phyloP scores from a whole-genome alignment of 176 grass and related monocot species.

The Oryza glaberrima region DNA sequence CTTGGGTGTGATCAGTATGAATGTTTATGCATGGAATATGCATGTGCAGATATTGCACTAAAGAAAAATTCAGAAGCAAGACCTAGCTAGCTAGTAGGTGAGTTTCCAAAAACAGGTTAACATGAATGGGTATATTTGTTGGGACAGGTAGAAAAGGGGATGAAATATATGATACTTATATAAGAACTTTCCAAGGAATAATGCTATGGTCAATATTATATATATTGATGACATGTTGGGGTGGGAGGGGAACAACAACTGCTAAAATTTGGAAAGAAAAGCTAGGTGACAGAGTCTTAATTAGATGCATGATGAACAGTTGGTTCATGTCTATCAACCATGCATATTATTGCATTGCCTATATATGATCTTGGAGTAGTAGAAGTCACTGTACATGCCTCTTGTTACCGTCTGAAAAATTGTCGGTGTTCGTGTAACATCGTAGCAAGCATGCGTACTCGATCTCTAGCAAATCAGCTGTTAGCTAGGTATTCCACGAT shows the following conservation, averaged over 20 bases:
- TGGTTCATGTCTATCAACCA: not conserved
- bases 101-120: not conserved
- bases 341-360: not conserved
- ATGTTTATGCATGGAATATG: not conserved
- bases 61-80: not conserved
- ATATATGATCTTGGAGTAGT: not conserved
- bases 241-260: not conserved
- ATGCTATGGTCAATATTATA: not conserved
- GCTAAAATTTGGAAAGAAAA: constrained; percentile 22
- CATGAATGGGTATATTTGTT: constrained; percentile 11
- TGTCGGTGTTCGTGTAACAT: not conserved
- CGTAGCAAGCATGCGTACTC: too few species aligned
- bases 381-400: too few species aligned
- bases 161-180: not conserved
- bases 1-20: not conserved
- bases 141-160: constrained; percentile 11
- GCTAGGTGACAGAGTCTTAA: not conserved
- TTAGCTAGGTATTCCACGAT: not conserved
- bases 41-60: not conserved
- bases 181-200: constrained; percentile 14
- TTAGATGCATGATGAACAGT: not conserved
- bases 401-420: not conserved
- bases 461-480: not conserved
- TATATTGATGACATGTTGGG: constrained; percentile 15
- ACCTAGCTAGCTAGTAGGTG: not conserved